phyloP scores from a whole-genome alignment of 2,329 filamentous ascomycete genomes.

The Hysterium pulicare region DNA sequence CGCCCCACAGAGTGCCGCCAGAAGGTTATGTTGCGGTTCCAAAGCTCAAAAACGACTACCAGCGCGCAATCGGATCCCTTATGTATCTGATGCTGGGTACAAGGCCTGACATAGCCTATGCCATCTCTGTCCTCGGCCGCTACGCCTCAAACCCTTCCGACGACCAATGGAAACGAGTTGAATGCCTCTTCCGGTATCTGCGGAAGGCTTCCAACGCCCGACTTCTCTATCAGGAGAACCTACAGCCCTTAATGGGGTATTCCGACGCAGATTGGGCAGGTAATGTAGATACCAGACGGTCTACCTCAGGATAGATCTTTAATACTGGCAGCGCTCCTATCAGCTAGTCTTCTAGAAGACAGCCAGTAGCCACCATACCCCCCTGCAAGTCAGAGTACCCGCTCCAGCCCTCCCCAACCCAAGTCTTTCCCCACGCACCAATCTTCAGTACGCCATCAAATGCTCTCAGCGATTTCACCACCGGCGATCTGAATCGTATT shows the following conservation, averaged over 20 bases:
- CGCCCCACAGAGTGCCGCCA: constrained; percentile 11
- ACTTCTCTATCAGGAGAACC: constrained; percentile 7
- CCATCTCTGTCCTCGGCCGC: constrained; percentile 11
- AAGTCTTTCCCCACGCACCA: too few species aligned
- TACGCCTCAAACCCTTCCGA: constrained; percentile 10
- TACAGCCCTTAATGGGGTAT: constrained; percentile 12
- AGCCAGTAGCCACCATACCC: too few species aligned
- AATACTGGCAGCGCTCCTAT: constrained; percentile 13
- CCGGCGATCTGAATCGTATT: too few species aligned
- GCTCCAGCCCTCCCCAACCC: too few species aligned
- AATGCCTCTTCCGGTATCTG: constrained; percentile 9
- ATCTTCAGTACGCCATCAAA: too few species aligned
- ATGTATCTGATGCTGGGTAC: constrained; percentile 20
- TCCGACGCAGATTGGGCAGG: constrained; percentile 17
- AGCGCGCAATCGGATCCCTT: constrained; percentile 10
- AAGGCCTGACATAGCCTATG: constrained; percentile 14
- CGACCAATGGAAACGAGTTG: constrained; percentile 9
- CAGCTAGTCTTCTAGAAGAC: too few species aligned
- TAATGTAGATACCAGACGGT: constrained; percentile 13
- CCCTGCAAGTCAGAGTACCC: too few species aligned
- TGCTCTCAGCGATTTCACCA: too few species aligned
- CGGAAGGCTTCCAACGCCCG: constrained; percentile 5
- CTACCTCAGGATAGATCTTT: constrained; percentile 18
- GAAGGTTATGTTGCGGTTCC: background rate
- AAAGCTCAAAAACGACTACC: constrained; percentile 3